Evolutionary conservation across 139 green algal genomes (phyloP).

Genomic region (Diplosphaera chodatii): DNA sequence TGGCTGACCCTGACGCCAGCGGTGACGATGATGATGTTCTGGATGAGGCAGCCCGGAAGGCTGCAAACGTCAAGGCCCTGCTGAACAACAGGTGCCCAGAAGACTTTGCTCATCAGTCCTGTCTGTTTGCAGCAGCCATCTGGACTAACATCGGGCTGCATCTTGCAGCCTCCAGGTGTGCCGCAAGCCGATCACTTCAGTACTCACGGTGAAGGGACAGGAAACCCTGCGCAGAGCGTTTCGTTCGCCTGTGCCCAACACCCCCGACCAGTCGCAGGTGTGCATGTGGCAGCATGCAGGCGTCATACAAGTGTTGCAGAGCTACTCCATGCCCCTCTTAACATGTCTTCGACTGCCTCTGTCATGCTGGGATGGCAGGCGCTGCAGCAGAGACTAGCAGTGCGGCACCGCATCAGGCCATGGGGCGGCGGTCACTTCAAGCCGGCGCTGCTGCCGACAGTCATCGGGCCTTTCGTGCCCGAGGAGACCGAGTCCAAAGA

Average conservation of each 20-base stretch:
- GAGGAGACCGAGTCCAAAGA: not conserved
- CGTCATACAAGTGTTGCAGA: not conserved
- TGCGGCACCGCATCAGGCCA: constrained; percentile 64
- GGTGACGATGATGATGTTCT: not conserved
- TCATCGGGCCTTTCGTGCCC: not conserved
- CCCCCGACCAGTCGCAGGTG: not conserved
- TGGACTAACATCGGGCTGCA: too few species aligned
- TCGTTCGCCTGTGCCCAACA: not conserved
- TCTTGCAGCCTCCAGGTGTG: constrained; percentile 47
- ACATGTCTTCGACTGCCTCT: too few species aligned
- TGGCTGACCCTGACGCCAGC: not conserved
- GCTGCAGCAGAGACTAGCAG: constrained; percentile 52
- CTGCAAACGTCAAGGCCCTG: constrained; percentile 56
- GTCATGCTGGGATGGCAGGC: constrained; percentile 24
- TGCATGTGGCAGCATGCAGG: constrained; percentile 10
- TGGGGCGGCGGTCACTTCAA: constrained; percentile 53
- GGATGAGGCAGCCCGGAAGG: constrained; percentile 5
- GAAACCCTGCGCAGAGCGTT: not conserved
- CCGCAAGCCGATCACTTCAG: constrained; percentile 50
- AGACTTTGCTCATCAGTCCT: too few species aligned
- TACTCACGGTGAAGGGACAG: constrained; percentile 44
- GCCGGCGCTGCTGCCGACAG: not conserved
- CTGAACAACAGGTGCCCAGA: constrained; percentile 47
- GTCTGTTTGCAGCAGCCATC: too few species aligned
- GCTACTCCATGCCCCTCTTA: too few species aligned